Base-by-base conservation (phyloP, 805 yeast genomes). In the Tetrapisispora iriomotensis region DNA sequence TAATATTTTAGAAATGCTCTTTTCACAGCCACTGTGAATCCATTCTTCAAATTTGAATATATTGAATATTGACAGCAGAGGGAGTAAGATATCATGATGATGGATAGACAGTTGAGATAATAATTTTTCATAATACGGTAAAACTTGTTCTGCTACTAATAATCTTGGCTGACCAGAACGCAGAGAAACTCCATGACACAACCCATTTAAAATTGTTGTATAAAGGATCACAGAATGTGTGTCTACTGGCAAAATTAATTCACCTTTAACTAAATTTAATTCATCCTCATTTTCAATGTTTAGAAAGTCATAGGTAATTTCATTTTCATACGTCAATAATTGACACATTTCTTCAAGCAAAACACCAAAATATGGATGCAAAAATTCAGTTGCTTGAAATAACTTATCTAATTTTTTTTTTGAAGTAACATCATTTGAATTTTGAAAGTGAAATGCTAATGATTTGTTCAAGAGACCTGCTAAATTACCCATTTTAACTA, bases 361-460 rank as follows among this genome's bases (percentile, higher is more conserved):
- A 1, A 46, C 24, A 18, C 53, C 51, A 42, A 51, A 60, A 33
- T 48, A 47, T 4, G 58, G 54, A 23, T 48, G 48, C 21, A 61
- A 44, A 41, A 61, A 61, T 42, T 60, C 61, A 13, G 60, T 52
- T 1, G 64, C 62, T 41, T 58, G 62, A 20, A 49, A 52, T 8
- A 59, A 22, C 10, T 47, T 45, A 17, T 45, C 47, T 6, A 51
- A 34, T 36, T 43, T 46, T 12, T 40, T 36, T 12, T 37, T 43
- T 3, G 50, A 29, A n/a, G 43, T 41, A 18, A 37, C 25, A 14
- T 46, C 39, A 2, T 35, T 19, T 8, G 36, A 39, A 13, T 45
- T 39, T 19, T 43, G 39, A 14, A 53, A 31, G 37, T 50, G 45
- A 25, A 39, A 45, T 12, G 43, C 33, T 10, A 59, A 36, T 4